Evolutionary conservation across 2,329 filamentous ascomycete species (phyloP).

Genomic region (Mariannaea elegans): DNA sequence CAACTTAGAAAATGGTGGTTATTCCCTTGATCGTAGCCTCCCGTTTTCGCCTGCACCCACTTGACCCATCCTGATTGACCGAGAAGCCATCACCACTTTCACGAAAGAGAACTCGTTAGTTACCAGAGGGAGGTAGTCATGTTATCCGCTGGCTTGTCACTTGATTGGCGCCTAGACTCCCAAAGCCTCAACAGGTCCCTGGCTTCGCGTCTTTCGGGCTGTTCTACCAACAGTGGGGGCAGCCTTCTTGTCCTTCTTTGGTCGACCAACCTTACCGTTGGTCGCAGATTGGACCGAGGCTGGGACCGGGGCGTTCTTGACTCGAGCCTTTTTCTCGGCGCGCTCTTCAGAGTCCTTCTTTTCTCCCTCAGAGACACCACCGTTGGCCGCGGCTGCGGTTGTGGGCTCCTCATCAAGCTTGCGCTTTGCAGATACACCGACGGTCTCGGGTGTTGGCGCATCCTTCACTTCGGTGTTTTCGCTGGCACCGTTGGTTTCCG

Average conservation of each 20-base stretch:
- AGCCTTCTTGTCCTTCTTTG: conserved; percentile 47
- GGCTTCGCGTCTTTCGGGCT: conserved; percentile 54
- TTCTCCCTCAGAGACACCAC: conserved; percentile 28
- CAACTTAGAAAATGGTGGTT: conserved; percentile 17
- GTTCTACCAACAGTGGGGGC: conserved; percentile 46
- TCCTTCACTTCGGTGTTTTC: conserved; percentile 31
- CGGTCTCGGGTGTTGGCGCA: conserved; percentile 23
- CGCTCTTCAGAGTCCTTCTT: conserved; percentile 42
- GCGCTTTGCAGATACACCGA: conserved; percentile 47
- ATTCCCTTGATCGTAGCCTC: conserved; percentile 22
- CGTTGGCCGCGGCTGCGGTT: conserved; percentile 28
- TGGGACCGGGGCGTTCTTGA: conserved; percentile 44
- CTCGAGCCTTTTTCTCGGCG: conserved; percentile 53
- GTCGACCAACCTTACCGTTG: conserved; percentile 40
- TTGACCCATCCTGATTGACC: conserved; percentile 1
- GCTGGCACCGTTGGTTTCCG: conserved; percentile 30
- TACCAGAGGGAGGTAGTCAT: not conserved
- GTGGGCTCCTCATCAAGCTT: conserved; percentile 48
- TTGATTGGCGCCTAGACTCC: not conserved
- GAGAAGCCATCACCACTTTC: conserved; percentile 7
- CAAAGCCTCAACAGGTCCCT: conserved; percentile 48
- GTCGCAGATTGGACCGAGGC: conserved; percentile 30
- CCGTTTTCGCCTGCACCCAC: conserved; percentile 35
- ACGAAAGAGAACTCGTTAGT: not conserved
- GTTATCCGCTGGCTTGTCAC: not conserved